Base-by-base conservation (phyloP, 768 basidiomycete species). In the Russula griseocarnosa region DNA sequence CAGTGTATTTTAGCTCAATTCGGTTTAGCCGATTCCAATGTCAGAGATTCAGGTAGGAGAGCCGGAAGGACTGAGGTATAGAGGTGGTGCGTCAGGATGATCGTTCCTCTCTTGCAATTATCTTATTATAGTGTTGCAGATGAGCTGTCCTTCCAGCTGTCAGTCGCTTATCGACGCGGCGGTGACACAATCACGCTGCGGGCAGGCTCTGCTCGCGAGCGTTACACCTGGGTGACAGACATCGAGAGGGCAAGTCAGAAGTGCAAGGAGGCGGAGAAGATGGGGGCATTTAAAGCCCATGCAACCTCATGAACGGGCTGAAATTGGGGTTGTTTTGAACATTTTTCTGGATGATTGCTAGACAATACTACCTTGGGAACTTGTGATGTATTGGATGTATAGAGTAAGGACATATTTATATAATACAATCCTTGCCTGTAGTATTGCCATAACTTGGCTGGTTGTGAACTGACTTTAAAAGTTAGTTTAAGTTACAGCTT, bases 11-110 rank as follows among this genome's bases (percentile, higher is more conserved):
- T 46, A 26, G 36, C 22, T 8, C 54, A n/a, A 51, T 40, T 22
- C 46, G 55, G n/a, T 47, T 26, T 66, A 90, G 90, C 89, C 89
- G n/a, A 86, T 91, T 52, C 83, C 86, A 0, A 75, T 91, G n/a
- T 77, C 83, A 5, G 85, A 89, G 68, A 80, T 86, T 22, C 80
- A 82, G 67, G 82, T 88, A 14, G 81, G 78, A 62, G 81, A 84
- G 22, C 46, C 46, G 13, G 46, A 47, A 60, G 71, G 74, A 5
- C 72, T 79, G n/a, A 76, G 79, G 1, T 78, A 78, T n/a, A 74
- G 79, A 79, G 84, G 86, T 83, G 55, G 55, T 20, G 78, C 70
- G 6, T 22, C 20, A 13, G 26, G 14, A 34, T 32, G 14, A 51
- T 47, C 18, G 46, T 49, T 26, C n/a, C 3, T n/a, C 56, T 30